A percentile compares a stretch with the other conserved stretches of the same genome.
Evolutionary conservation across 2,329 filamentous ascomycete genomes (phyloP).

Genomic region (Chaetomiaceae sp.): DNA sequence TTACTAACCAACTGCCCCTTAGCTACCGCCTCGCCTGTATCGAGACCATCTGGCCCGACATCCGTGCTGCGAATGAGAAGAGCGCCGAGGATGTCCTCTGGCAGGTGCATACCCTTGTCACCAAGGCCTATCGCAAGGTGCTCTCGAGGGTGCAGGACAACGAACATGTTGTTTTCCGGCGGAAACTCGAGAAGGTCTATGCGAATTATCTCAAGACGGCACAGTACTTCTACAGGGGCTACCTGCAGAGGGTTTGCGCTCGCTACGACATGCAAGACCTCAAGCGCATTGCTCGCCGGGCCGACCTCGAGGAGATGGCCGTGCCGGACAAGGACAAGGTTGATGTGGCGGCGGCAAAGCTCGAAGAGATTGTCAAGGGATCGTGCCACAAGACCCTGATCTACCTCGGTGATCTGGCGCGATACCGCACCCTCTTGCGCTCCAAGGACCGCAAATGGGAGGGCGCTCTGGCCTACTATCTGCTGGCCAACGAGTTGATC

Average conservation of each 20-base stretch:
- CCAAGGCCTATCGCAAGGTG: constrained; percentile 69
- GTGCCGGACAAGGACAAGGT: constrained; percentile 42
- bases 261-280: constrained; percentile 50
- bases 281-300: constrained; percentile 22
- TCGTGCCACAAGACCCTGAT: constrained; percentile 82
- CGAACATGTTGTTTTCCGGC: constrained; percentile 56
- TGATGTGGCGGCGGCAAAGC: constrained; percentile 42
- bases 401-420: constrained; percentile 81
- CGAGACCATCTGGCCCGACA: constrained; percentile 67
- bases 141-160: constrained; percentile 52
- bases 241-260: constrained; percentile 70
- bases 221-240: constrained; percentile 83
- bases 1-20: constrained; percentile 12
- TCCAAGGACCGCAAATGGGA: constrained; percentile 73
- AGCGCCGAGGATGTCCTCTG: constrained; percentile 70
- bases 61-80: constrained; percentile 58
- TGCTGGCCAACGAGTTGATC: constrained; percentile 71
- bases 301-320: constrained; percentile 31
- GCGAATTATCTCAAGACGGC: constrained; percentile 80
- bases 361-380: constrained; percentile 58
- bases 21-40: constrained; percentile 62
- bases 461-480: constrained; percentile 77
- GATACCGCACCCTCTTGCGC: constrained; percentile 74
- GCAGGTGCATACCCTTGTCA: constrained; percentile 73
- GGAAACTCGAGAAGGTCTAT: constrained; percentile 79